Percentiles rank a stretch among this genome's conserved stretches.
Conservation (phyloP, 192 early-diverging fungal species). For the Coemansia sp. region DNA sequence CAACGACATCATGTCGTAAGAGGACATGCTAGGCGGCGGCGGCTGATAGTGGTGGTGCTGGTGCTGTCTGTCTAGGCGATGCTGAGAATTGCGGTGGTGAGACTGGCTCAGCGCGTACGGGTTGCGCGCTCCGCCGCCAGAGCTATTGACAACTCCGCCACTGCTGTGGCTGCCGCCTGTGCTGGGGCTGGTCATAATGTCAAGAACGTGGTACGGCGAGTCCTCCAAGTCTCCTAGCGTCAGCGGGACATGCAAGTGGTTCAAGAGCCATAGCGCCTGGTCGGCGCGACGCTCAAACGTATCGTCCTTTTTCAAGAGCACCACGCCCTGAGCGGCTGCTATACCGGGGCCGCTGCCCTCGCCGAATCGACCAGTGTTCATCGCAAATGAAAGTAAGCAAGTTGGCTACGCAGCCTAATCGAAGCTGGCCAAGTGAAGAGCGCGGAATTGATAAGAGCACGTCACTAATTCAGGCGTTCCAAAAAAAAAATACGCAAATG, state of each 20-base stretch:
- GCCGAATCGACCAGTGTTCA: conserved; percentile 17
- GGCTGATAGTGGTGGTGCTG: conserved; percentile 3
- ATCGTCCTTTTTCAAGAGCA: conserved; percentile 24
- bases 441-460: not conserved
- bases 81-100: conserved; percentile 14
- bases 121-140: conserved; percentile 12
- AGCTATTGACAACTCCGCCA: not conserved
- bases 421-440: not conserved
- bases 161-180: not conserved
- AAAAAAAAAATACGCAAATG: not conserved
- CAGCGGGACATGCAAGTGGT: conserved; percentile 45
- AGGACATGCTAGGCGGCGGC: conserved; percentile 3
- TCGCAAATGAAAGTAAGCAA: not conserved
- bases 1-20: conserved; percentile 15
- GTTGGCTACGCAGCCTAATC: conserved; percentile 1
- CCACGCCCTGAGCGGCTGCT: conserved; percentile 28
- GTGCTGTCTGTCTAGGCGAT: conserved; percentile 15
- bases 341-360: conserved; percentile 12
- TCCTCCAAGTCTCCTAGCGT: conserved; percentile 41
- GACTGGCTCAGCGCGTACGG: conserved; percentile 5
- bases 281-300: conserved; percentile 38
- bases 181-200: conserved; percentile 19
- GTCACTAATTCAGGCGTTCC: not conserved
- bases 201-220: conserved; percentile 27
- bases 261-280: conserved; percentile 48